phyloP scores from a whole-genome alignment of 495 filamentous ascomycete species.

The Trichoderma reesei region DNA sequence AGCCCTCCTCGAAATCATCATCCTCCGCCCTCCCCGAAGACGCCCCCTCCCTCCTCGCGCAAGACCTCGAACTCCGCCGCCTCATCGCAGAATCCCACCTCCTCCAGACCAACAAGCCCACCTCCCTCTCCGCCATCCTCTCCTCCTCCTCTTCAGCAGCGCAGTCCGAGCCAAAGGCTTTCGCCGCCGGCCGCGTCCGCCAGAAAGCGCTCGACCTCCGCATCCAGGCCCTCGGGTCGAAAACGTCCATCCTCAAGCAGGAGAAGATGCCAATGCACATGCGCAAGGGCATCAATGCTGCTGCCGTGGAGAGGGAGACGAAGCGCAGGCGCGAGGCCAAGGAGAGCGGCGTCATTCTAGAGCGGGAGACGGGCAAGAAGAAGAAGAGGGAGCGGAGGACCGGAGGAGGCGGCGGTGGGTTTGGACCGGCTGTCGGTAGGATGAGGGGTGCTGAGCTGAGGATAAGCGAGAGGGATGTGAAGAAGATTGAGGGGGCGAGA shows the following conservation, averaged over 20 bases:
- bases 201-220: conserved; percentile 76
- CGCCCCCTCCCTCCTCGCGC: conserved; percentile 56
- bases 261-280: conserved; percentile 76
- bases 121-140: conserved; percentile 9
- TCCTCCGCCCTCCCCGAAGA: conserved; percentile 33
- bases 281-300: conserved; percentile 65
- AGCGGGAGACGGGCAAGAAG: conserved; percentile 42
- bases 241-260: conserved; percentile 59
- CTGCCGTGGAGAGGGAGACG: conserved; percentile 53
- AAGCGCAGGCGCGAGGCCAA: conserved; percentile 66
- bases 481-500: conserved; percentile 46
- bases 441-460: conserved; percentile 70
- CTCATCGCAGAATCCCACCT: conserved; percentile 89
- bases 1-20: conserved; percentile 24
- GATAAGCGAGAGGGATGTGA: conserved; percentile 67
- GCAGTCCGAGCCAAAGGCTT: conserved; percentile 17
- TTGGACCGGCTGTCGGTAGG: conserved; percentile 65
- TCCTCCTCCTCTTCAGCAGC: conserved; percentile 14
- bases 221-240: conserved; percentile 69
- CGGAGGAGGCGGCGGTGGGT: conserved; percentile 54
- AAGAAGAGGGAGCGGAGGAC: conserved; percentile 36
- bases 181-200: conserved; percentile 32
- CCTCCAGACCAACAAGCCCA: conserved; percentile 39
- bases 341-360: conserved; percentile 86
- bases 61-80: conserved; percentile 84